These are phyloP conservation scores for Umbelopsis vinacea DNA, from an alignment of 192 early-diverging fungal species.

Conservation along the genomic window DNA sequence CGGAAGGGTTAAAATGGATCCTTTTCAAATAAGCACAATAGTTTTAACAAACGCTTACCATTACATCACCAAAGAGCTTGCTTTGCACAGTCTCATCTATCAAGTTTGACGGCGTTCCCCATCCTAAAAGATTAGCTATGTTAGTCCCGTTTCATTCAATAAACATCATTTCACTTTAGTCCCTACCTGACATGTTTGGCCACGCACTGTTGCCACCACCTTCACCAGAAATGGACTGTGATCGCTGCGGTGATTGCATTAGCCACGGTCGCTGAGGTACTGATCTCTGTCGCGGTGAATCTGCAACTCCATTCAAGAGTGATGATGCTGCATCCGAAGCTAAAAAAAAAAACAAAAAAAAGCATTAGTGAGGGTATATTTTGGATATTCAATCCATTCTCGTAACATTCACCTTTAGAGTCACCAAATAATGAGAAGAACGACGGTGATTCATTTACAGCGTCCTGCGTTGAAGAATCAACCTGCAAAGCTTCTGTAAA, in stretches of 20 bases:
- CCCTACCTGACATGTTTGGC: background rate
- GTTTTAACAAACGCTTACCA: constrained; percentile 25
- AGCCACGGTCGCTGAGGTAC: constrained; percentile 6
- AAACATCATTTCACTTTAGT: background rate
- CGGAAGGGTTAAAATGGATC: background rate
- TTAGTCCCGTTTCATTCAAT: background rate
- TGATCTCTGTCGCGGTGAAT: background rate
- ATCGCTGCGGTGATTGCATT: constrained; percentile 10
- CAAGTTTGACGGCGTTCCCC: constrained; percentile 27
- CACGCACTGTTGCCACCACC: background rate
- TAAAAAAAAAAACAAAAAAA: background rate
- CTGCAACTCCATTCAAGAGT: constrained; percentile 8
- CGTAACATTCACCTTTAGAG: background rate
- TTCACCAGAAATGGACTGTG: background rate
- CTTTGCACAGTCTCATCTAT: constrained; percentile 29
- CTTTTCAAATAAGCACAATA: background rate
- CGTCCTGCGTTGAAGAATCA: background rate
- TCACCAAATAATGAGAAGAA: constrained; percentile 21
- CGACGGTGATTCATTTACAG: constrained; percentile 4
- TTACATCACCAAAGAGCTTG: constrained; percentile 38
- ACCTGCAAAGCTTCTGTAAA: background rate
- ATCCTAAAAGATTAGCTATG: background rate
- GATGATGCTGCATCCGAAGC: background rate
- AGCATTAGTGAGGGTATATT: background rate
- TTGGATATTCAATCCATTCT: background rate